phyloP scores from a whole-genome alignment of 2,329 filamentous ascomycete genomes.

The Biscogniauxia mediterranea region DNA sequence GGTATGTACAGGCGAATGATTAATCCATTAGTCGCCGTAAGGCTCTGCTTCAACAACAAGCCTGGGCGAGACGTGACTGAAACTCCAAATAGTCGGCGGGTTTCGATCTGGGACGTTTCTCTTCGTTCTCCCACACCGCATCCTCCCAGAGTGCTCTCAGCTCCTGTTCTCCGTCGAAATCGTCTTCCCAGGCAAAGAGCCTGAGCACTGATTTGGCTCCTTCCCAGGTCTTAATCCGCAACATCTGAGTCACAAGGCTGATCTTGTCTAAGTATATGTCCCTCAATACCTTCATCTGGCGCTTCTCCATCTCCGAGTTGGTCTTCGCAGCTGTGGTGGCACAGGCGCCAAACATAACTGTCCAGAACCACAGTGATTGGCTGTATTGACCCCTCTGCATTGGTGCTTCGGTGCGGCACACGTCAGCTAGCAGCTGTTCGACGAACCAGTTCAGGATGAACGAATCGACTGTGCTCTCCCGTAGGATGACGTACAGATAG shows the following conservation, averaged over 20 bases:
- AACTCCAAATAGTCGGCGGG: constrained; percentile 5
- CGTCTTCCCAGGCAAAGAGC: constrained; percentile 41
- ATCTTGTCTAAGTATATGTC: constrained; percentile 42
- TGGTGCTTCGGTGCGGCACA: constrained; percentile 39
- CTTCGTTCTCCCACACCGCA: constrained; percentile 32
- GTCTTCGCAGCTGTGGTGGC: constrained; percentile 39
- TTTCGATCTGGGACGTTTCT: constrained; percentile 16
- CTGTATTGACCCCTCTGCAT: constrained; percentile 42
- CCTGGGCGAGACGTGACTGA: constrained; percentile 4
- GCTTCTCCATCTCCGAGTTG: constrained; percentile 35
- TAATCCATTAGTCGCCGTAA: neutral
- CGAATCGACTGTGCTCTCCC: constrained; percentile 40
- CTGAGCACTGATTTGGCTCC: constrained; percentile 36
- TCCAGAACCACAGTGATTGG: constrained; percentile 45
- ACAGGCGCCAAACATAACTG: constrained; percentile 45
- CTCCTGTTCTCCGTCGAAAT: constrained; percentile 40
- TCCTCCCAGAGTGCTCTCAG: constrained; percentile 42
- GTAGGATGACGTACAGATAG: constrained; percentile 45
- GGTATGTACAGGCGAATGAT: neutral
- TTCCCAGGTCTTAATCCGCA: constrained; percentile 40
- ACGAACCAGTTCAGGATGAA: constrained; percentile 46
- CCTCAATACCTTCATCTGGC: constrained; percentile 38
- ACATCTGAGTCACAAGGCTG: constrained; percentile 37
- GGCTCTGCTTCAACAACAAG: constrained; percentile 11
- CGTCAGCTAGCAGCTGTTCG: constrained; percentile 45